phyloP scores from a whole-genome alignment of 1,284 basidiomycete genomes.

The Apiotrichum akiyoshidainum region DNA sequence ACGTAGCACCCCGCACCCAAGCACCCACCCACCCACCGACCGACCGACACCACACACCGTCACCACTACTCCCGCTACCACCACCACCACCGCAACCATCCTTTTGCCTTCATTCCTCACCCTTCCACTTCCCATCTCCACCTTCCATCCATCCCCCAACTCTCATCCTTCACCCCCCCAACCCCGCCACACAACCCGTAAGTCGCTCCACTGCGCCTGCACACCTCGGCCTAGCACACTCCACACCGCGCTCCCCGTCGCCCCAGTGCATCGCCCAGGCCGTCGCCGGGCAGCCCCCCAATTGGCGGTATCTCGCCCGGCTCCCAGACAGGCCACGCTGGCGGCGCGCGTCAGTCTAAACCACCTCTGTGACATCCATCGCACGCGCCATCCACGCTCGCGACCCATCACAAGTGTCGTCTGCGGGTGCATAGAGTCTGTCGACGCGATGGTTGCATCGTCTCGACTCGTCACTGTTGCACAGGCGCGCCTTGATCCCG shows the following conservation, averaged over 20 bases:
- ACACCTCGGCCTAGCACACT: not conserved
- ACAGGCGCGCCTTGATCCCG: constrained; percentile 1
- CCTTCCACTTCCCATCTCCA: not conserved
- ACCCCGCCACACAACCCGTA: not conserved
- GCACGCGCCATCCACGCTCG: too few relatives aligned
- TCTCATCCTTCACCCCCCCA: not conserved
- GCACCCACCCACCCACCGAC: not conserved
- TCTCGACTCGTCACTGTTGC: not conserved
- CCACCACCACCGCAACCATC: not conserved
- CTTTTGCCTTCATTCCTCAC: constrained; percentile 7
- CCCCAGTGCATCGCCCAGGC: not conserved
- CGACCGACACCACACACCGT: not conserved
- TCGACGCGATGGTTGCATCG: not conserved
- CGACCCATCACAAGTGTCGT: too few relatives aligned
- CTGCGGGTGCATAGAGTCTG: too few relatives aligned
- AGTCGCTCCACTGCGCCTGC: not conserved
- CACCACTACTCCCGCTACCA: not conserved
- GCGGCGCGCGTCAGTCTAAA: too few relatives aligned
- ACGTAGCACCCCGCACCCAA: not conserved
- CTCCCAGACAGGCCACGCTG: too few relatives aligned
- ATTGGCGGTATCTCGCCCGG: too few relatives aligned
- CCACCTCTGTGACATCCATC: too few relatives aligned
- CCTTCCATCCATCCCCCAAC: constrained; percentile 4
- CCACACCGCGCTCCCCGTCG: too few relatives aligned
- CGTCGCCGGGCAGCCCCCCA: too few relatives aligned